Percentiles rank a stretch among this genome's conserved stretches.
Evolutionary conservation across 306 rosid species (phyloP).

Genomic region (barrel medic (Medicago truncatula)): MtrunA17r5.0-ANR NC_053048.1:43754001-43754500

Average conservation of each 20-base stretch:
- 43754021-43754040: slow-evolving; percentile 8
- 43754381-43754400: slow-evolving; percentile 95
- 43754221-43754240: slow-evolving; percentile 51
- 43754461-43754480: slow-evolving; percentile 70
- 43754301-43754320: slow-evolving; percentile 59
- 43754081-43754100: slow-evolving; percentile 80
- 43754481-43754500: slow-evolving; percentile 54
- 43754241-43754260: slow-evolving; percentile 56
- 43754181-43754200: slow-evolving; percentile 58
- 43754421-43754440: slow-evolving; percentile 62
- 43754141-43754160: slow-evolving; percentile 67
- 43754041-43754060: slow-evolving; percentile 30
- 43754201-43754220: slow-evolving; percentile 72
- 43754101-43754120: slow-evolving; percentile 57
- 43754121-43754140: slow-evolving; percentile 71
- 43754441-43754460: slow-evolving; percentile 59
- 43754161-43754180: slow-evolving; percentile 59
- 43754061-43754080: slow-evolving; percentile 23
- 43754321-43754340: slow-evolving; percentile 62
- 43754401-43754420: slow-evolving; percentile 68
- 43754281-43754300: slow-evolving; percentile 62
- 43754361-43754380: slow-evolving; percentile 99
- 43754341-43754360: slow-evolving; percentile 80
- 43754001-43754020: slow-evolving; percentile 11
- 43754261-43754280: slow-evolving; percentile 57